Conservation (phyloP, 148 eudicot species). For the Chenopodium suecicum region DNA sequence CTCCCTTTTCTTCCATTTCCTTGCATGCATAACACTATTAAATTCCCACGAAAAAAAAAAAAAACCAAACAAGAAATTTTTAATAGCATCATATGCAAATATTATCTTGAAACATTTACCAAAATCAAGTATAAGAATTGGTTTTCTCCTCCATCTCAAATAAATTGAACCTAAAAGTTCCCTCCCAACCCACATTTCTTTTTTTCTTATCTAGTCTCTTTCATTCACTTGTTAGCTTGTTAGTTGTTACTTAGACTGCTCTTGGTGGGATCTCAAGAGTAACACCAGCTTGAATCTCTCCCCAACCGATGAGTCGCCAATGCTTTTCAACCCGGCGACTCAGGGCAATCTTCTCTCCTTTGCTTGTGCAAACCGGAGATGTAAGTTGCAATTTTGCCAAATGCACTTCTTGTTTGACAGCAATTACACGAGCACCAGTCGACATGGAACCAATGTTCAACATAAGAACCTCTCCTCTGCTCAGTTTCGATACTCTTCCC, state of each 20-base stretch:
- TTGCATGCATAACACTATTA: too few relatives aligned
- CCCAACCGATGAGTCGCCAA: conserved; percentile 99
- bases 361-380: conserved; percentile 92
- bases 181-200: conserved; percentile 52
- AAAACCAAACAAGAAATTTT: too few relatives aligned
- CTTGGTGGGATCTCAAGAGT: conserved; percentile 83
- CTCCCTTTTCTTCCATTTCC: too few relatives aligned
- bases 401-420: conserved; percentile 61
- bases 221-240: conserved; percentile 5
- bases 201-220: neutral
- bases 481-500: conserved; percentile 87
- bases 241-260: conserved; percentile 63
- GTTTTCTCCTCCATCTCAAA: conserved; percentile 67
- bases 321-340: conserved; percentile 95
- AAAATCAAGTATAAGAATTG: conserved; percentile 24
- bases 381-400: conserved; percentile 87
- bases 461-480: conserved; percentile 86
- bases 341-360: conserved; percentile 82
- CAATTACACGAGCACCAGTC: conserved; percentile 85
- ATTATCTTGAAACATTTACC: conserved; percentile 15
- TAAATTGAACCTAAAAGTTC: conserved; percentile 44
- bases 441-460: conserved; percentile 98
- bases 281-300: conserved; percentile 85
- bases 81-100: conserved; percentile 9
- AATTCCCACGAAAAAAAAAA: too few relatives aligned